These are phyloP conservation scores for Pyricularia sp. DNA, from an alignment of 2,329 filamentous ascomycete genomes.

Conservation along the genomic window DNA sequence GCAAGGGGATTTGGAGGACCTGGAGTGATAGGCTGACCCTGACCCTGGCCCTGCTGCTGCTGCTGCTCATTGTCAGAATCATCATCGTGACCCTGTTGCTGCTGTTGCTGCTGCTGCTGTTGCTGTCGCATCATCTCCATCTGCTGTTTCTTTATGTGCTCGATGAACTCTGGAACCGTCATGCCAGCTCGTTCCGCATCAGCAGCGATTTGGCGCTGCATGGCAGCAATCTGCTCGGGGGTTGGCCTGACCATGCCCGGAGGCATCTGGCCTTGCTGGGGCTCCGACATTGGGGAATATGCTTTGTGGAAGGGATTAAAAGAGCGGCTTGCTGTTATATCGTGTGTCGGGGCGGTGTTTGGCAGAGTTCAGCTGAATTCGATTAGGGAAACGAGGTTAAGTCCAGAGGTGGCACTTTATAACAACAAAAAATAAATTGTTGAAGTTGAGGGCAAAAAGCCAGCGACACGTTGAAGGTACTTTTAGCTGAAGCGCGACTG, in stretches of 20 bases:
- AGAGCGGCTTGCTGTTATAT: neutral
- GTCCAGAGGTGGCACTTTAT: neutral
- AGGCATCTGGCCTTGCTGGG: slow-evolving; percentile 13
- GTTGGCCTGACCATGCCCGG: slow-evolving; percentile 39
- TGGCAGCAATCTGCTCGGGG: slow-evolving; percentile 72
- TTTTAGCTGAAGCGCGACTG: neutral
- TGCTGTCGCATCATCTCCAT: slow-evolving; percentile 27
- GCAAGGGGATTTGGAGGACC: slow-evolving; percentile 82
- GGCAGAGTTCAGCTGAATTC: neutral
- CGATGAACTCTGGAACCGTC: slow-evolving; percentile 72
- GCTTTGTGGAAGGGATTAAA: neutral
- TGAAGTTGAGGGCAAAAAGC: neutral
- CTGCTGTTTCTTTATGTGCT: slow-evolving; percentile 47
- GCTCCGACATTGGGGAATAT: slow-evolving; percentile 13
- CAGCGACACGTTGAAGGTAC: neutral
- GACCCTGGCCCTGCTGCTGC: slow-evolving; percentile 29
- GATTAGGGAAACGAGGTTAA: neutral
- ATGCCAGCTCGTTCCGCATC: slow-evolving; percentile 80
- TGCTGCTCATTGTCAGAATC: slow-evolving; percentile 20
- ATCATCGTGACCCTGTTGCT: slow-evolving; percentile 26
- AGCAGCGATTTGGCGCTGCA: slow-evolving; percentile 69
- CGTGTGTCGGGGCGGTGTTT: neutral
- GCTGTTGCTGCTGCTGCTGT: slow-evolving; percentile 30
- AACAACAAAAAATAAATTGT: neutral
- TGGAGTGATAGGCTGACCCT: slow-evolving; percentile 55